These are phyloP conservation scores for Ganoderma resinaceum DNA, from an alignment of 1,284 basidiomycete species.

Conservation along the genomic window DNA sequence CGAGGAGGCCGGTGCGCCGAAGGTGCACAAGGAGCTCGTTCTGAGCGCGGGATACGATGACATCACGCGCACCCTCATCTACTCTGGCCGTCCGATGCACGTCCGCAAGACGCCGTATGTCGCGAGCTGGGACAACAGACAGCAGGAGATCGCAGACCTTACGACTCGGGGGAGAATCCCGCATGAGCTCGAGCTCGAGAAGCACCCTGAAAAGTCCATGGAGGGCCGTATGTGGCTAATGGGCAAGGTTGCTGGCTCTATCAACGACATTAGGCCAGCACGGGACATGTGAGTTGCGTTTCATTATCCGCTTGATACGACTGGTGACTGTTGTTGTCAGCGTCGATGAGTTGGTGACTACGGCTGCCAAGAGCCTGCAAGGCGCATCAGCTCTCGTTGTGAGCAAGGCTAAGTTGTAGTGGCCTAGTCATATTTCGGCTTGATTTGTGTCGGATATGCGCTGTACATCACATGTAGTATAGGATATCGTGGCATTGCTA, in stretches of 20 bases:
- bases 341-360: constrained; percentile 74
- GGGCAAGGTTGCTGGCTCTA: constrained; percentile 86
- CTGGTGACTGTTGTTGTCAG: constrained; percentile 40
- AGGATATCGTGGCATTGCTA: neutral
- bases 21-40: constrained; percentile 79
- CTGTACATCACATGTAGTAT: neutral
- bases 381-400: constrained; percentile 44
- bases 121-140: constrained; percentile 65
- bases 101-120: constrained; percentile 84
- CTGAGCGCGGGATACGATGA: constrained; percentile 76
- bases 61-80: constrained; percentile 76
- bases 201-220: constrained; percentile 71
- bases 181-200: constrained; percentile 74
- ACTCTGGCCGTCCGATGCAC: constrained; percentile 85
- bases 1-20: constrained; percentile 82
- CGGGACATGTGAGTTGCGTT: constrained; percentile 72
- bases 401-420: constrained; percentile 53
- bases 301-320: neutral
- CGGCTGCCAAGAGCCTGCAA: constrained; percentile 56
- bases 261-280: constrained; percentile 82
- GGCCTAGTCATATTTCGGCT: no score
- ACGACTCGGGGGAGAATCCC: constrained; percentile 77
- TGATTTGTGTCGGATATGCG: neutral
- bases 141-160: constrained; percentile 64
- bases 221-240: constrained; percentile 76